These are phyloP conservation scores for Fusarium concolor DNA, from an alignment of 2,329 filamentous ascomycete species.

Conservation along the genomic window DNA sequence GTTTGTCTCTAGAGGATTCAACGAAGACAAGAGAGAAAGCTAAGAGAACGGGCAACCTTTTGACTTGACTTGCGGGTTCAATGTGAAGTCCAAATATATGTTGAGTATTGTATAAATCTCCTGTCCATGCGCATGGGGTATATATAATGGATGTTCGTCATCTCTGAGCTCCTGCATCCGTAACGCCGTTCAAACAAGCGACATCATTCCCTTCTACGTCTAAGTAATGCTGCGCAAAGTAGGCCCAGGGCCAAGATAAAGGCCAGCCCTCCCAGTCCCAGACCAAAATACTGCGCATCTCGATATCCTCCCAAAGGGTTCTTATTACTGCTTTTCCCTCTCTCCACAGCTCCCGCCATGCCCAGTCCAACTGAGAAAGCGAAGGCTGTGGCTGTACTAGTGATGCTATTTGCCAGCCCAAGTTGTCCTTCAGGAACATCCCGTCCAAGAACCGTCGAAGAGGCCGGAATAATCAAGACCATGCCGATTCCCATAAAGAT, in stretches of 20 bases:
- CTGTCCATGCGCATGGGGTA: conserved; percentile 27
- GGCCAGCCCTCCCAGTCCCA: conserved; percentile 39
- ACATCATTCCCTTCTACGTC: conserved; percentile 32
- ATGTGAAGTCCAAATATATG: background rate
- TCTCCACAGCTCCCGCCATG: conserved; percentile 44
- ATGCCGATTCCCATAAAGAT: conserved; percentile 43
- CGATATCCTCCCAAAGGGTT: conserved; percentile 36
- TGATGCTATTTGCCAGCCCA: conserved; percentile 39
- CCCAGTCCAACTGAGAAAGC: conserved; percentile 42
- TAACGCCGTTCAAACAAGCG: conserved; percentile 6
- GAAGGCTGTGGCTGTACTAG: conserved; percentile 31
- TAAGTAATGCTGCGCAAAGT: conserved; percentile 28
- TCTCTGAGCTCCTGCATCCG: background rate
- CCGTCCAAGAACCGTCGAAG: conserved; percentile 34
- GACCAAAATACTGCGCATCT: conserved; percentile 43
- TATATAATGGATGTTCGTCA: conserved; percentile 25
- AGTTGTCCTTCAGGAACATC: conserved; percentile 41
- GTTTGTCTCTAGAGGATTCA: conserved; percentile 46
- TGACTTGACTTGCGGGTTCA: conserved; percentile 15
- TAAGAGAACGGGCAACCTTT: conserved; percentile 38
- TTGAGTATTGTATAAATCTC: background rate
- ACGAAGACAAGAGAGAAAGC: conserved; percentile 42
- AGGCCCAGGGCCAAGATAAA: conserved; percentile 38
- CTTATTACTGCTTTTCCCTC: conserved; percentile 13
- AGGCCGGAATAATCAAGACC: conserved; percentile 39